A percentile compares a stretch with the other conserved stretches of the same genome.
Conservation (phyloP, 352 stramenopile genomes). For the Phytopythium sindhum region DNA sequence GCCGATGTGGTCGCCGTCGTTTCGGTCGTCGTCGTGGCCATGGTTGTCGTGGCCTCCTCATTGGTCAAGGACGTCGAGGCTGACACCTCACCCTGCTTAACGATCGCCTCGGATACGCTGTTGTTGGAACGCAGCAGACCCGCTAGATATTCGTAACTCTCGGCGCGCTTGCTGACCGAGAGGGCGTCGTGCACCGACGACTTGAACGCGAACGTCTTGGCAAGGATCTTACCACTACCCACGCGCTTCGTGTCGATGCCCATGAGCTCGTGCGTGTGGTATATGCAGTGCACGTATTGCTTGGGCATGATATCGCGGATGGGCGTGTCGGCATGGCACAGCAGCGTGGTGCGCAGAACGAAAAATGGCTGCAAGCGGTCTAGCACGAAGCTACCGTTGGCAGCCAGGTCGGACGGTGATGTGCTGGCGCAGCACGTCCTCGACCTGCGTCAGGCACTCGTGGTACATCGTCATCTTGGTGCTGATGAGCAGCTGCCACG, state of each 20-base stretch:
- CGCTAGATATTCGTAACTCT: slow-evolving; percentile 83
- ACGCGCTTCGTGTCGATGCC: slow-evolving; percentile 74
- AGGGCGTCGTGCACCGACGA: slow-evolving; percentile 76
- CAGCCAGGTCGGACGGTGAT: slow-evolving; percentile 53
- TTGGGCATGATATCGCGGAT: slow-evolving; percentile 77
- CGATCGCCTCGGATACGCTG: slow-evolving; percentile 32
- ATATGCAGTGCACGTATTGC: slow-evolving; percentile 83
- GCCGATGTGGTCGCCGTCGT: slow-evolving; percentile 21
- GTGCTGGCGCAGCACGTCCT: slow-evolving; percentile 68
- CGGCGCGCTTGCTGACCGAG: slow-evolving; percentile 64
- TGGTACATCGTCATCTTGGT: slow-evolving; percentile 96
- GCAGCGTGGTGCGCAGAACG: slow-evolving; percentile 76
- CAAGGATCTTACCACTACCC: slow-evolving; percentile 49
- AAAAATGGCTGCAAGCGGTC: slow-evolving; percentile 86
- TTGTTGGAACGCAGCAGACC: slow-evolving; percentile 66
- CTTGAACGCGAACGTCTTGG: slow-evolving; percentile 87
- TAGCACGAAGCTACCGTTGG: slow-evolving; percentile 54
- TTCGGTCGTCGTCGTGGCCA: slow-evolving; percentile 16
- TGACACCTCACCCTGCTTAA: slow-evolving; percentile 18
- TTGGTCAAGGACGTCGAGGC: slow-evolving; percentile 8
- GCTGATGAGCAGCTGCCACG: slow-evolving; percentile 95
- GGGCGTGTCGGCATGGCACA: slow-evolving; percentile 62
- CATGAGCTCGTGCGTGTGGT: slow-evolving; percentile 84
- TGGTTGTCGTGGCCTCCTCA: slow-evolving; percentile 10
- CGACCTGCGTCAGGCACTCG: slow-evolving; percentile 83